Percentiles rank a stretch among this genome's conserved stretches.
These are phyloP conservation scores for Phytophthora litchii DNA, from an alignment of 352 stramenopile species.

Conservation along the genomic window DNA sequence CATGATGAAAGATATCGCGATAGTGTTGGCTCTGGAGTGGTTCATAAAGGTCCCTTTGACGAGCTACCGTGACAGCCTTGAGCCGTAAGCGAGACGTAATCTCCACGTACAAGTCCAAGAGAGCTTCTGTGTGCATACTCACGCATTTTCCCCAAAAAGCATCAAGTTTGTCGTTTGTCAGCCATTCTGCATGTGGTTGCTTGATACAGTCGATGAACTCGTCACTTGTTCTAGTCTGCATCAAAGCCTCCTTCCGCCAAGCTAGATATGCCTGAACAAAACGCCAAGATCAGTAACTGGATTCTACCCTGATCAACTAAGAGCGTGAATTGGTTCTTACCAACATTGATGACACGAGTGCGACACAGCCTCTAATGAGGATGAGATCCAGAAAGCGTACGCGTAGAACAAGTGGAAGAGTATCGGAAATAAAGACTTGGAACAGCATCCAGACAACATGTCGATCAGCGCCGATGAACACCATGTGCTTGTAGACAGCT, in stretches of 20 bases:
- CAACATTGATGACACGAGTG: slow-evolving; percentile 48
- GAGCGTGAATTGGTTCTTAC: slow-evolving; percentile 11
- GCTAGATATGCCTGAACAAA: slow-evolving; percentile 38
- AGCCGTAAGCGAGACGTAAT: slow-evolving; percentile 39
- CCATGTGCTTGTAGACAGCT: slow-evolving; percentile 48
- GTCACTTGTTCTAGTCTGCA: slow-evolving; percentile 24
- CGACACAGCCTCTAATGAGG: slow-evolving; percentile 49
- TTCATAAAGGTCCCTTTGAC: slow-evolving; percentile 29
- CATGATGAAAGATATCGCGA: slow-evolving; percentile 41
- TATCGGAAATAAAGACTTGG: slow-evolving; percentile 37
- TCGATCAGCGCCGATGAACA: slow-evolving; percentile 35
- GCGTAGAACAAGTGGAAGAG: slow-evolving; percentile 43
- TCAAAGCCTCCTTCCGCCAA: slow-evolving; percentile 40
- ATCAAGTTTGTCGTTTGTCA: slow-evolving; percentile 50
- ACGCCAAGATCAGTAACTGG: slow-evolving; percentile 1
- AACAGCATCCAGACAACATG: slow-evolving; percentile 48
- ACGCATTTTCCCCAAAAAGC: slow-evolving; percentile 50
- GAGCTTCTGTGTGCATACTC: slow-evolving; percentile 40
- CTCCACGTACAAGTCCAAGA: slow-evolving; percentile 43
- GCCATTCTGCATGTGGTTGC: slow-evolving; percentile 38
- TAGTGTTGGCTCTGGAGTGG: slow-evolving; percentile 39
- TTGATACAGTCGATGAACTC: slow-evolving; percentile 36
- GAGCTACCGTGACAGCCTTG: slow-evolving; percentile 43
- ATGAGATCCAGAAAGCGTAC: slow-evolving; percentile 55
- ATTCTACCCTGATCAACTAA: background rate